Evolutionary conservation across 2,329 filamentous ascomycete species (phyloP).

Genomic region (Coniella vitis): DNA sequence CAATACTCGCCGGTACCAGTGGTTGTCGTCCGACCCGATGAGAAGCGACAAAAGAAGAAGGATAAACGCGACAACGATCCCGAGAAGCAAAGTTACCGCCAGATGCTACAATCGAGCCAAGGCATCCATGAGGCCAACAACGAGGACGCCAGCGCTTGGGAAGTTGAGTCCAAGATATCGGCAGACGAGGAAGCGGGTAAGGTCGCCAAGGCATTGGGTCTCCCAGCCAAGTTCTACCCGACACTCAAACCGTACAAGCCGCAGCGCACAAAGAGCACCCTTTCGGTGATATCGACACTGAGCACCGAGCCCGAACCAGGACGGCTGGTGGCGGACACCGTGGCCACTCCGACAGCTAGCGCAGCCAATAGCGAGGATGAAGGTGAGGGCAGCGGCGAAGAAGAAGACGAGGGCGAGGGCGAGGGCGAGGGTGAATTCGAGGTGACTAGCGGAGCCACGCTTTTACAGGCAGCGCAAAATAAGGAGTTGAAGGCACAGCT

Average conservation of each 20-base stretch:
- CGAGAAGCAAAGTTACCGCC: conserved; percentile 65
- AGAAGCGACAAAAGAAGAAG: conserved; percentile 86
- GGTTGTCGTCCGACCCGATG: conserved; percentile 81
- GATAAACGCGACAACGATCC: conserved; percentile 75
- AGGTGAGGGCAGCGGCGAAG: conserved; percentile 18
- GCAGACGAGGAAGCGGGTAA: conserved; percentile 58
- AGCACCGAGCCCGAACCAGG: conserved; percentile 1
- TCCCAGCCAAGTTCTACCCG: conserved; percentile 57
- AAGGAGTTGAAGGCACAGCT: conserved; percentile 35
- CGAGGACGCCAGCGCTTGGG: conserved; percentile 45
- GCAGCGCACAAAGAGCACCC: conserved; percentile 18
- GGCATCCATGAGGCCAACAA: conserved; percentile 53
- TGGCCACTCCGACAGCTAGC: conserved; percentile 18
- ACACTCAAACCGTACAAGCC: conserved; percentile 50
- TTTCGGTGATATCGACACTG: conserved; percentile 20
- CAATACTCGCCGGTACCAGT: conserved; percentile 91
- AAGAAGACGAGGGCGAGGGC: conserved; percentile 39
- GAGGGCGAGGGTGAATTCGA: conserved; percentile 38
- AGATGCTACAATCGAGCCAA: conserved; percentile 62
- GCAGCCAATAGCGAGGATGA: conserved; percentile 19
- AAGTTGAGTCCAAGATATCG: conserved; percentile 47
- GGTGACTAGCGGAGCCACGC: conserved; percentile 30
- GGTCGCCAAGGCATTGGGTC: conserved; percentile 55
- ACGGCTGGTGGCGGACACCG: conserved; percentile 17
- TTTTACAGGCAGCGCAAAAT: conserved; percentile 33